Conservation (phyloP, 306 rosid genomes). For the Vigna radiata region DNA sequence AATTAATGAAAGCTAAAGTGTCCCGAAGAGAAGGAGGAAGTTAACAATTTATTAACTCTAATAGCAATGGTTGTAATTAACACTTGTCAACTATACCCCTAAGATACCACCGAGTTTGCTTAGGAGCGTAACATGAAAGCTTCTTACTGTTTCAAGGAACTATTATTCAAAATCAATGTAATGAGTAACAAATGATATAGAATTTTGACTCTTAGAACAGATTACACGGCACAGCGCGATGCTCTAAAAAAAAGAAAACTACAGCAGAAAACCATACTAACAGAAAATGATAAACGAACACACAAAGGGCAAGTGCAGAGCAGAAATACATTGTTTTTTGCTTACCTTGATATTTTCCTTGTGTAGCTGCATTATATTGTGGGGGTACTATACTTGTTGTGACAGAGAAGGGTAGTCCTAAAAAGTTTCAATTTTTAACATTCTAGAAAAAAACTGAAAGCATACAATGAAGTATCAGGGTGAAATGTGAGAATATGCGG, state of each 20-base stretch:
- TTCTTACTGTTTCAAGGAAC: neutral
- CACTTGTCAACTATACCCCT: too few species aligned
- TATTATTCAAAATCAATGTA: neutral
- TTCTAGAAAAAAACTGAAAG: too few species aligned
- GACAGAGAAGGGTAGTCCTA: neutral
- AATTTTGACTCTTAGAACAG: neutral
- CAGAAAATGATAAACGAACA: neutral
- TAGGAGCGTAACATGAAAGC: too few species aligned
- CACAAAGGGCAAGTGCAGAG: neutral
- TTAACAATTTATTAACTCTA: neutral
- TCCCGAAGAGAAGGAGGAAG: neutral
- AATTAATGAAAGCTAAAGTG: neutral
- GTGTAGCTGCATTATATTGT: neutral
- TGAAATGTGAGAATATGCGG: too few species aligned
- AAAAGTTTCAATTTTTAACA: too few species aligned
- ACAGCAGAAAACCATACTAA: neutral
- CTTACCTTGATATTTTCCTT: neutral
- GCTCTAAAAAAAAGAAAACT: neutral
- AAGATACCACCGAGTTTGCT: too few species aligned
- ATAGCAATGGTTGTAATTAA: too few species aligned
- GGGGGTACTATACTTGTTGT: neutral
- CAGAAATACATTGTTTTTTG: neutral
- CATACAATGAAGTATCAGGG: too few species aligned
- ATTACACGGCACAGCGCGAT: neutral
- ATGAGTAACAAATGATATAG: neutral